Evolutionary conservation across 2,329 filamentous ascomycete species (phyloP).

Genomic region (Zalaria obscura): DNA sequence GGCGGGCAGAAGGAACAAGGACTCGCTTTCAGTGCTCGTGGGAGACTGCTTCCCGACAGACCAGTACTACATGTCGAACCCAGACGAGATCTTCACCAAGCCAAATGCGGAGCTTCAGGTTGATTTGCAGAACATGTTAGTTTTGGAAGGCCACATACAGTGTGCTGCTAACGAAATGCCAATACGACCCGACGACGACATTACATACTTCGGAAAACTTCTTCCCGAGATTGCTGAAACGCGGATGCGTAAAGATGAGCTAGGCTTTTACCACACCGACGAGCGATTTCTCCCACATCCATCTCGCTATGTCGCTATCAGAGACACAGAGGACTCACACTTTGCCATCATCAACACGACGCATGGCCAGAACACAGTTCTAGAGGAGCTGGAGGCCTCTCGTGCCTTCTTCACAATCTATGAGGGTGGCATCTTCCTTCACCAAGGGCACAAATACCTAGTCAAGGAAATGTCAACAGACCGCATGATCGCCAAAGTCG

Average conservation of each 20-base stretch:
- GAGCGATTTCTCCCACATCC: slow-evolving; percentile 76
- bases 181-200: slow-evolving; percentile 63
- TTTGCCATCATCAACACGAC: slow-evolving; percentile 89
- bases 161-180: slow-evolving; percentile 95
- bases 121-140: slow-evolving; percentile 80
- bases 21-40: slow-evolving; percentile 79
- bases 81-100: slow-evolving; percentile 82
- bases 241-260: slow-evolving; percentile 56
- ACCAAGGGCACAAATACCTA: slow-evolving; percentile 87
- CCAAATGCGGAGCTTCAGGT: slow-evolving; percentile 83
- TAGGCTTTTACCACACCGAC: slow-evolving; percentile 83
- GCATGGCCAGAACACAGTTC: slow-evolving; percentile 64
- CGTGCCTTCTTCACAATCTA: slow-evolving; percentile 94
- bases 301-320: slow-evolving; percentile 70
- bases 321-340: slow-evolving; percentile 80
- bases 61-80: slow-evolving; percentile 95
- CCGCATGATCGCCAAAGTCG: slow-evolving; percentile 69
- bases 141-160: slow-evolving; percentile 86
- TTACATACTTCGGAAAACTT: slow-evolving; percentile 63
- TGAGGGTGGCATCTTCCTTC: slow-evolving; percentile 90
- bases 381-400: slow-evolving; percentile 92
- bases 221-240: slow-evolving; percentile 58
- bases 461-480: slow-evolving; percentile 80
- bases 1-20: slow-evolving; percentile 81
- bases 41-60: slow-evolving; percentile 84